Percentiles rank a stretch among this genome's conserved stretches.
These are phyloP conservation scores for Euphorbia lathyris DNA, from an alignment of 345 rosid genomes.

Conservation along the genomic window DNA sequence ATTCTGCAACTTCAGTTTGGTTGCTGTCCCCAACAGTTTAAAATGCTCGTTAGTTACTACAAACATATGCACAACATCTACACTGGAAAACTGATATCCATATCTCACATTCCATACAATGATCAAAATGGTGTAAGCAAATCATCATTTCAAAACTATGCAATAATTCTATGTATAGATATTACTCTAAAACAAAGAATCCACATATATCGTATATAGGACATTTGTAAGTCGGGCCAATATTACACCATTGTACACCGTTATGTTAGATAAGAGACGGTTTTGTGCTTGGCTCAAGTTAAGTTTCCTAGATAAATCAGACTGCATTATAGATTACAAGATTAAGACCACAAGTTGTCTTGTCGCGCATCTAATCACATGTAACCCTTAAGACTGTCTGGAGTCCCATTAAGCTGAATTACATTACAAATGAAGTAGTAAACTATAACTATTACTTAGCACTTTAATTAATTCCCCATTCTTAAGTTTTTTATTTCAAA, in stretches of 20 bases:
- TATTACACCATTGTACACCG: too few species aligned
- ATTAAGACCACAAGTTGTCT: not conserved
- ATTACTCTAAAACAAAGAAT: not conserved
- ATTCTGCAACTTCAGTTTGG: conserved; percentile 12
- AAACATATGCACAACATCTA: too few species aligned
- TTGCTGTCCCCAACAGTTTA: conserved; percentile 10
- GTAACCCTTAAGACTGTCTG: too few species aligned
- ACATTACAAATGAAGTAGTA: too few species aligned
- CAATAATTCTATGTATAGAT: not conserved
- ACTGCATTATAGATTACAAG: not conserved
- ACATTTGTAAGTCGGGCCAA: too few species aligned
- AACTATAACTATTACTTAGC: too few species aligned
- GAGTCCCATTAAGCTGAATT: not conserved
- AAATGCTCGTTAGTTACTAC: not conserved
- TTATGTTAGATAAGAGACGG: not conserved
- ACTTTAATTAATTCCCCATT: too few species aligned
- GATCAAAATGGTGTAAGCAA: not conserved
- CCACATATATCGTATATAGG: too few species aligned
- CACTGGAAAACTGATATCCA: not conserved
- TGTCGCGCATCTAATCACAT: too few species aligned
- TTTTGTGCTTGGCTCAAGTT: not conserved
- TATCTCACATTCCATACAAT: too few species aligned
- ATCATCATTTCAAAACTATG: not conserved
- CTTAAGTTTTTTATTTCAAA: too few species aligned
- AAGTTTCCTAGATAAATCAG: not conserved